Evolutionary conservation across 306 rosid species (phyloP).

Genomic region (Sesbania bispinosa): DNA sequence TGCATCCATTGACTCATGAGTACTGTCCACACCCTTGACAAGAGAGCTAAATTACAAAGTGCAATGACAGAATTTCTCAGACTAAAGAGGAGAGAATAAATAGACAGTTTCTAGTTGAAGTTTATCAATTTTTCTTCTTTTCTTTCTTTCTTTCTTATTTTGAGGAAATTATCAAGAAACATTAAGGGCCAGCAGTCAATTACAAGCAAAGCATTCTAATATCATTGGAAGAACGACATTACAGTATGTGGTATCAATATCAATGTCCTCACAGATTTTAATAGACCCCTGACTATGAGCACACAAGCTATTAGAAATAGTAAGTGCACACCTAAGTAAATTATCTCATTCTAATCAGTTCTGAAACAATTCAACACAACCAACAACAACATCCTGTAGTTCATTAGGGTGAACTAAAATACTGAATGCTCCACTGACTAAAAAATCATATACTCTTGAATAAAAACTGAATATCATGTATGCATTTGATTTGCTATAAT

Average conservation of each 20-base stretch:
- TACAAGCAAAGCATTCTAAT: background rate
- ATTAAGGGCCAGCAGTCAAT: background rate
- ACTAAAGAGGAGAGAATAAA: background rate
- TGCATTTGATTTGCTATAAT: too few species aligned
- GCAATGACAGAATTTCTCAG: background rate
- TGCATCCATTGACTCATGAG: conserved; percentile 76
- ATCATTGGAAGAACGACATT: background rate
- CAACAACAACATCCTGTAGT: too few species aligned
- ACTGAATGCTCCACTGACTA: too few species aligned
- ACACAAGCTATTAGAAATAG: too few species aligned
- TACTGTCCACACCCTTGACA: conserved; percentile 73
- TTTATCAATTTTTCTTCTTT: background rate
- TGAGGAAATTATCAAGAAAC: background rate
- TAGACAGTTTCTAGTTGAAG: background rate
- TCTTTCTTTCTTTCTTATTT: background rate
- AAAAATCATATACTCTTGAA: too few species aligned
- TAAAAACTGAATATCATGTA: too few species aligned
- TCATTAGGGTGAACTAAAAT: too few species aligned
- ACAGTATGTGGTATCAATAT: background rate
- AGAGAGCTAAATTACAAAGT: conserved; percentile 16
- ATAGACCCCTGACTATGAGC: too few species aligned
- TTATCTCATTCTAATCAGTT: too few species aligned
- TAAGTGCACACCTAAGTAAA: too few species aligned
- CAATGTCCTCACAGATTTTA: too few species aligned
- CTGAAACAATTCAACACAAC: too few species aligned